phyloP scores from a whole-genome alignment of 2,329 filamentous ascomycete species.

The Penicillium sp. region DNA sequence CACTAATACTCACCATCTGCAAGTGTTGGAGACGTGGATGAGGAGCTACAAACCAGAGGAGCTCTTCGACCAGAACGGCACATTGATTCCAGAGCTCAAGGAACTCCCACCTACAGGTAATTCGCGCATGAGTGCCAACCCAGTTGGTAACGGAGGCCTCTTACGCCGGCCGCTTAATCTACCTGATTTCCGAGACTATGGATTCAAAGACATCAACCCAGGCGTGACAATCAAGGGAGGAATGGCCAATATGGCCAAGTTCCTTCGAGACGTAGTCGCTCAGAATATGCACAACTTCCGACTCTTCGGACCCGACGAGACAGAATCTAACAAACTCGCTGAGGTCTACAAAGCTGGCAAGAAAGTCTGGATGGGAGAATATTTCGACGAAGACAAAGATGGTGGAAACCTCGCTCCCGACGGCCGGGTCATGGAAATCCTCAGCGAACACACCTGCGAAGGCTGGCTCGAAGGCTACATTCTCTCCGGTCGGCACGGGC shows the following conservation, averaged over 20 bases:
- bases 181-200: conserved; percentile 67
- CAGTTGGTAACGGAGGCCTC: conserved; percentile 67
- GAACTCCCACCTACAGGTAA: conserved; percentile 62
- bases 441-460: conserved; percentile 76
- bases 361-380: conserved; percentile 77
- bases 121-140: conserved; percentile 72
- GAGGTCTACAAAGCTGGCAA: conserved; percentile 69
- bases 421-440: conserved; percentile 77
- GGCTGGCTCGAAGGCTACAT: conserved; percentile 79
- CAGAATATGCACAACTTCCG: conserved; percentile 66
- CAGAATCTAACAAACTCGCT: conserved; percentile 72
- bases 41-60: conserved; percentile 69
- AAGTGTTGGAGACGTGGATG: conserved; percentile 73
- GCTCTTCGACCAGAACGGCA: conserved; percentile 63
- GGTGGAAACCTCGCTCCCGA: conserved; percentile 67
- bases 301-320: conserved; percentile 75
- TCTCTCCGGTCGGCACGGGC: conserved; percentile 68
- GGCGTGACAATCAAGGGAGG: conserved; percentile 57
- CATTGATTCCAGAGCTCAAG: conserved; percentile 59
- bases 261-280: conserved; percentile 64
- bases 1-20: conserved; percentile 62
- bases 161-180: conserved; percentile 64
- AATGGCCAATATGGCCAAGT: conserved; percentile 67
- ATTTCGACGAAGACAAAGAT: conserved; percentile 70
- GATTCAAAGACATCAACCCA: conserved; percentile 58